Conservation (phyloP, 257 asterid genomes). For the Solanum gracilifrons region DNA sequence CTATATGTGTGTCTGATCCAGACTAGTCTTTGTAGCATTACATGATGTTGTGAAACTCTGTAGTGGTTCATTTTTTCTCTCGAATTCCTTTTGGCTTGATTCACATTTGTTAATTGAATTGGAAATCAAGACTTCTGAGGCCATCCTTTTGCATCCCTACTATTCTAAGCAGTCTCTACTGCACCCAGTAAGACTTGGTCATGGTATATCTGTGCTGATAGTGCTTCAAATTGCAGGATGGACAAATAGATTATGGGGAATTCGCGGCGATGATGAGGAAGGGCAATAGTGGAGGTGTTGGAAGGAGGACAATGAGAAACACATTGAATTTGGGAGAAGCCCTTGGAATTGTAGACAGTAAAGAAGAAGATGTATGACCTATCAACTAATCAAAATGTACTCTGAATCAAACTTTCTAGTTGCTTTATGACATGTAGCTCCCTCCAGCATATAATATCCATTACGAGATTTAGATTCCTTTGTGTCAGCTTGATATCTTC, state of each 20-base stretch:
- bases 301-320: slow-evolving; percentile 35
- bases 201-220: background rate
- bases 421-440: background rate
- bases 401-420: background rate
- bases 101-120: background rate
- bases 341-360: slow-evolving; percentile 10
- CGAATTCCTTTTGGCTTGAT: background rate
- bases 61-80: background rate
- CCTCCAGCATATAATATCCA: background rate
- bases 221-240: slow-evolving; percentile 22
- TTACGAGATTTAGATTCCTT: background rate
- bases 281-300: slow-evolving; percentile 30
- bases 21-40: background rate
- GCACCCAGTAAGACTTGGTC: background rate
- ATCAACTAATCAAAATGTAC: background rate
- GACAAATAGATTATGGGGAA: slow-evolving; percentile 37
- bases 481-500: background rate
- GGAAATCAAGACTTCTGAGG: background rate
- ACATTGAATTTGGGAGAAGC: slow-evolving; percentile 30
- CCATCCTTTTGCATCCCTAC: background rate
- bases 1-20: background rate
- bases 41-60: background rate
- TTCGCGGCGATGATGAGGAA: slow-evolving; percentile 41
- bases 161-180: background rate
- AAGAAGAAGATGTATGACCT: background rate